phyloP scores from a whole-genome alignment of 257 asterid genomes.

The Ocimum tenuiflorum region DNA sequence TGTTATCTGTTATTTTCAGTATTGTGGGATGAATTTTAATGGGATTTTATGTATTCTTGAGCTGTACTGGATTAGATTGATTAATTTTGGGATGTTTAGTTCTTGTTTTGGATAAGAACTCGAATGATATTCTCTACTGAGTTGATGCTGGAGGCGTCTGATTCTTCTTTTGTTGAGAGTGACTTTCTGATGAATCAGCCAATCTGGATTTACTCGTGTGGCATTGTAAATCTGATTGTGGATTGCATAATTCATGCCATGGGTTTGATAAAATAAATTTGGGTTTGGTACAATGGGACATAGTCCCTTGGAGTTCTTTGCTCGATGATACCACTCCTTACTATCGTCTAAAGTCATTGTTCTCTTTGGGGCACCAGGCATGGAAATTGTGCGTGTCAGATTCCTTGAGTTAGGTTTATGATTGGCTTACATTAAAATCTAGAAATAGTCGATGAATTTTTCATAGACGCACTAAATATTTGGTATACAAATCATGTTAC shows the following conservation, averaged over 20 bases:
- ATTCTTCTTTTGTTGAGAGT: background rate
- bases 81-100: background rate
- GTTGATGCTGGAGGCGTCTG: slow-evolving; percentile 1
- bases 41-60: background rate
- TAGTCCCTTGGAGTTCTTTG: background rate
- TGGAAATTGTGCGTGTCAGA: too few relatives aligned
- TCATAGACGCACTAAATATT: background rate
- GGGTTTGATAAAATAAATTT: background rate
- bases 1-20: too few relatives aligned
- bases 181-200: background rate
- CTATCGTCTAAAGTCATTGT: background rate
- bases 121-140: background rate
- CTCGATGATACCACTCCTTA: too few relatives aligned
- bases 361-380: too few relatives aligned
- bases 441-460: too few relatives aligned
- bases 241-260: background rate
- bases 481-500: background rate
- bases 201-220: background rate
- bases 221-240: background rate
- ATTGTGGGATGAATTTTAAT: background rate
- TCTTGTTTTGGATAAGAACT: background rate
- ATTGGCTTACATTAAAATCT: background rate
- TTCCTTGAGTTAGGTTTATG: background rate
- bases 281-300: background rate
- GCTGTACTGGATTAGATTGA: background rate